A percentile compares a stretch with the other conserved stretches of the same genome.
Conservation (phyloP, 805 yeast species). For the Nakazawaea pomicola region DNA sequence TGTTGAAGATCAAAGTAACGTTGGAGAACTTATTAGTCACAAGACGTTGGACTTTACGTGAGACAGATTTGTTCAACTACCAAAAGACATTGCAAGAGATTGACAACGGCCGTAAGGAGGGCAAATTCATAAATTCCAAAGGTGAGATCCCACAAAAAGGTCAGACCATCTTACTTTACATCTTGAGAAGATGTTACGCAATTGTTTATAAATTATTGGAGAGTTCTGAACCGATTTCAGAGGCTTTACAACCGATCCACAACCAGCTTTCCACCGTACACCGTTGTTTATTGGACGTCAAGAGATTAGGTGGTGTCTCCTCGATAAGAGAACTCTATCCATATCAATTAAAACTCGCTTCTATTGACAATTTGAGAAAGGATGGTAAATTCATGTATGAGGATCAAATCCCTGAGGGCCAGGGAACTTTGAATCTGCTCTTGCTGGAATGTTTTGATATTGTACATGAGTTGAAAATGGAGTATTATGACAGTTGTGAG, state of each 20-base stretch:
- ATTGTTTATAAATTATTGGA: conserved; percentile 84
- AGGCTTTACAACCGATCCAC: conserved; percentile 87
- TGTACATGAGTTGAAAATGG: conserved; percentile 83
- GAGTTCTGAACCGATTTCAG: conserved; percentile 92
- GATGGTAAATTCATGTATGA: conserved; percentile 93
- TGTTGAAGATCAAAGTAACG: conserved; percentile 62
- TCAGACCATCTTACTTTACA: conserved; percentile 61
- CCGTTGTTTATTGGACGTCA: conserved; percentile 82
- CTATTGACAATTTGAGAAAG: conserved; percentile 76
- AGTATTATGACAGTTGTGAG: conserved; percentile 61
- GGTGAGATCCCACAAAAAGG: conserved; percentile 35
- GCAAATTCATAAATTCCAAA: conserved; percentile 39
- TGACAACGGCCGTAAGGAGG: conserved; percentile 66
- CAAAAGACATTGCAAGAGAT: conserved; percentile 70
- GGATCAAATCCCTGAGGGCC: conserved; percentile 94
- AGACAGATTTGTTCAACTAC: conserved; percentile 85
- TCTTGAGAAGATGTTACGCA: conserved; percentile 87
- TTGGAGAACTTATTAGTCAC: conserved; percentile 84
- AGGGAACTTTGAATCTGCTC: conserved; percentile 87
- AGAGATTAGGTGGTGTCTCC: conserved; percentile 87
- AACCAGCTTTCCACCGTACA: conserved; percentile 91
- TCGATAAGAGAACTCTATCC: conserved; percentile 90
- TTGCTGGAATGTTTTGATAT: conserved; percentile 94
- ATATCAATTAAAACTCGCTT: conserved; percentile 88
- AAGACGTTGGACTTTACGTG: conserved; percentile 95